Evolutionary conservation across 768 basidiomycete genomes (phyloP).

Genomic region (Sarcomyxa edulis): DNA sequence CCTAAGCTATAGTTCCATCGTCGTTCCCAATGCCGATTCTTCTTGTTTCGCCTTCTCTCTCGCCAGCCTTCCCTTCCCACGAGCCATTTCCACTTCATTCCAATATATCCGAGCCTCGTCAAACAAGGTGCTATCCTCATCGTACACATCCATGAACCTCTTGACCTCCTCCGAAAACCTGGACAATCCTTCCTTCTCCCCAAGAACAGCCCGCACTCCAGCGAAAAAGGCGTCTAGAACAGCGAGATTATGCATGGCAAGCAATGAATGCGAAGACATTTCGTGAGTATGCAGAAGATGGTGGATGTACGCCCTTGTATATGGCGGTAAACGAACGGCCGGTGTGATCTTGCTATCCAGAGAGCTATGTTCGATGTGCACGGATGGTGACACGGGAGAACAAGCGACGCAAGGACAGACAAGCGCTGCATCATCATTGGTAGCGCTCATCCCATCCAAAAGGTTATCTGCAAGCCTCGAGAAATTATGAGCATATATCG

Average conservation of each 20-base stretch:
- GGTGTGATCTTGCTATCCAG: conserved; percentile 22
- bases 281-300: conserved; percentile 87
- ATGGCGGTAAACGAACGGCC: conserved; percentile 18
- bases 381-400: conserved; percentile 33
- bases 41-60: conserved; percentile 50
- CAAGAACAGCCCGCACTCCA: conserved; percentile 41
- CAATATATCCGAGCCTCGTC: conserved; percentile 50
- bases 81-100: conserved; percentile 60
- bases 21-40: conserved; percentile 5
- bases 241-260: conserved; percentile 70
- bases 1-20: too few species aligned
- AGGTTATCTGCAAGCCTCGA: conserved; percentile 39
- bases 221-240: conserved; percentile 63
- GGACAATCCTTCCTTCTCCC: conserved; percentile 3
- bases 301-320: conserved; percentile 67
- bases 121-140: conserved; percentile 40
- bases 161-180: conserved; percentile 41
- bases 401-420: conserved; percentile 55
- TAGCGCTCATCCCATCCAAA: conserved; percentile 19
- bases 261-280: conserved; percentile 78
- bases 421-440: conserved; percentile 2
- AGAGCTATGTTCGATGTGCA: conserved; percentile 38
- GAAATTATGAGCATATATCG: conserved; percentile 57
- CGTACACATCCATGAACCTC: conserved; percentile 47
- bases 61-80: conserved; percentile 72